Base-by-base conservation (phyloP, 2,329 filamentous ascomycete genomes). In the Colletotrichum sp. region DNA sequence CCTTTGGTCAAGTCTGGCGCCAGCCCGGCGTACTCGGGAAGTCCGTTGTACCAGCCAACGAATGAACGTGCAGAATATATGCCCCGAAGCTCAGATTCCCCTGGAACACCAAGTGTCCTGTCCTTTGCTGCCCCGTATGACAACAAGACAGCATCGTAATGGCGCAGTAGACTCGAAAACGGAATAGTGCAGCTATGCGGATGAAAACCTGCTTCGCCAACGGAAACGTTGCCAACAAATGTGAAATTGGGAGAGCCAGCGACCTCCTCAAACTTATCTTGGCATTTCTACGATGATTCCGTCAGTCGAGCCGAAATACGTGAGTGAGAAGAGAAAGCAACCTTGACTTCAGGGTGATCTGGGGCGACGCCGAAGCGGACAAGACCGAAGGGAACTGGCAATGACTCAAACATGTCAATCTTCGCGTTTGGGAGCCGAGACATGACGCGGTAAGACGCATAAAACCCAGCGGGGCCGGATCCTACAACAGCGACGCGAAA, bases 271-370 rank as follows among this genome's bases (percentile, higher is more conserved):
- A 99, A 98, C 80, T 95, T 98, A 16, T 97, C 95, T 87, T 98
- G 93, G 83, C 96, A 99, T 83, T 98, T 99, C 95, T 98, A 82
- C 22, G 44, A 52, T 52, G 44, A 22, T 11, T 66, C 34, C 70
- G 64, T 34, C 15, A 44, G 22, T 30, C 34, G 25, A 25, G 19
- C 36, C 72, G 29, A 25, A 25, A 55, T 25, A 52, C 59, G 27
- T 75, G 75, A 69, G 9, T 64, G 11, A n/a, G 6, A 19, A 44
- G n/a, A 6, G 57, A 65, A 72, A 61, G 86, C 76, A 87, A 97
- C 95, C 92, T 99, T 99, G 79, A 99, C 97, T 87, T 99, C 96
- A 1, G 97, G 96, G 85, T 99, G 97, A 83, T 99, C 97, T 7
- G 97, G 97, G n/a, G 97, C 98, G 75, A 99, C 97, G 11, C 97